Percentiles rank a stretch among this genome's conserved stretches.
phyloP scores from a whole-genome alignment of 2,329 filamentous ascomycete species.

The Claviceps africana region DNA sequence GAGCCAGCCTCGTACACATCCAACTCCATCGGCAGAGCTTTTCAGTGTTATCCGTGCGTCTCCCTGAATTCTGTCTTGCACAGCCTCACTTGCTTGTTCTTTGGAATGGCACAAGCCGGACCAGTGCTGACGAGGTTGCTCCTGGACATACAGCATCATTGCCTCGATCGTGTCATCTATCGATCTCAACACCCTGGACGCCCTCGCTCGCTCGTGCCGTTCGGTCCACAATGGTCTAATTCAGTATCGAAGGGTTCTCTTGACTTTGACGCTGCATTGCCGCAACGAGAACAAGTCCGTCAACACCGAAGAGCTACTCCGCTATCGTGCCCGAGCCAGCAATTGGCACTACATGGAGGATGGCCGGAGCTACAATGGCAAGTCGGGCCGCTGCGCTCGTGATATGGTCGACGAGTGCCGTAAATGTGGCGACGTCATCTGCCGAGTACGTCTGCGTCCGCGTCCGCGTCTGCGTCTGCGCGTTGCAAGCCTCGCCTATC shows the following conservation, averaged over 20 bases:
- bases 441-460: slow-evolving; percentile 47
- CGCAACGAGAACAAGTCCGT: slow-evolving; percentile 50
- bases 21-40: slow-evolving; percentile 16
- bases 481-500: not conserved
- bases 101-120: not conserved
- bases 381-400: slow-evolving; percentile 65
- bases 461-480: not conserved
- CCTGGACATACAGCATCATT: slow-evolving; percentile 50
- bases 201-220: slow-evolving; percentile 68
- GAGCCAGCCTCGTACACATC: not conserved
- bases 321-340: slow-evolving; percentile 41
- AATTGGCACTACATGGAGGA: slow-evolving; percentile 49
- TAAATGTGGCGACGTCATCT: slow-evolving; percentile 62
- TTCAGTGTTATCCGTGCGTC: slow-evolving; percentile 24
- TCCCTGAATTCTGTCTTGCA: not conserved
- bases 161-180: slow-evolving; percentile 61
- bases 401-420: slow-evolving; percentile 79
- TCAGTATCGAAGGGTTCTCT: slow-evolving; percentile 61
- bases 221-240: slow-evolving; percentile 65
- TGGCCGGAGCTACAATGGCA: slow-evolving; percentile 42
- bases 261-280: slow-evolving; percentile 67
- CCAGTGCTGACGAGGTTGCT: not conserved
- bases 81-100: not conserved
- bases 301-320: slow-evolving; percentile 40
- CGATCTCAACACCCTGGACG: slow-evolving; percentile 77